phyloP scores from a whole-genome alignment of 129 eudicot genomes.

The Erigeron canadensis region DNA sequence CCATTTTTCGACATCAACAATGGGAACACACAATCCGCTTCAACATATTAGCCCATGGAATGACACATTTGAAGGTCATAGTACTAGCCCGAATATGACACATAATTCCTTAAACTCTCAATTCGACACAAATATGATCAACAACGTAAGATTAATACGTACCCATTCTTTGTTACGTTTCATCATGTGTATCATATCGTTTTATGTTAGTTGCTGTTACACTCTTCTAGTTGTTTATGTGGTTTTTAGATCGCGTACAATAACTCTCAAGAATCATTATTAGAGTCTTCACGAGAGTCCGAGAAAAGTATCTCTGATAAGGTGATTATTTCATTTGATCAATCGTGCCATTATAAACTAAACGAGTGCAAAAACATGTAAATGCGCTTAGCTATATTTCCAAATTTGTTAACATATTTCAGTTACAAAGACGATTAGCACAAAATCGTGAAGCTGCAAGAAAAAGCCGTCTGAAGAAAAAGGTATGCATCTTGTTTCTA shows the following conservation, averaged over 20 bases:
- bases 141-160: constrained; percentile 46
- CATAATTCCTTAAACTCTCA: constrained; percentile 25
- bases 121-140: constrained; percentile 31
- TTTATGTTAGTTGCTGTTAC: not conserved
- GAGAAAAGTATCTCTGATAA: constrained; percentile 52
- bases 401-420: constrained; percentile 3
- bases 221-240: constrained; percentile 4
- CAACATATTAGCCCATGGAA: constrained; percentile 57
- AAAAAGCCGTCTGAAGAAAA: constrained; percentile 70
- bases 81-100: constrained; percentile 33
- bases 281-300: constrained; percentile 36
- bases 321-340: constrained; percentile 34
- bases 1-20: constrained; percentile 54
- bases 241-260: constrained; percentile 35
- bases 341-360: not conserved
- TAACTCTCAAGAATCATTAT: constrained; percentile 49
- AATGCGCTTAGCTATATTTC: not conserved
- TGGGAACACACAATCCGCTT: constrained; percentile 53
- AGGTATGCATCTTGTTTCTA: constrained; percentile 41
- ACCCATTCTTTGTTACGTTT: not conserved
- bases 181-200: not conserved
- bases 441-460: constrained; percentile 97
- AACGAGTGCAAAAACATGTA: not conserved
- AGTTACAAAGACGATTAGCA: constrained; percentile 75
- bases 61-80: constrained; percentile 34